Percentiles rank a stretch among this genome's conserved stretches.
Conservation (phyloP, 1,139 yeast genomes). For the Debaryomyces coudertii region DNA sequence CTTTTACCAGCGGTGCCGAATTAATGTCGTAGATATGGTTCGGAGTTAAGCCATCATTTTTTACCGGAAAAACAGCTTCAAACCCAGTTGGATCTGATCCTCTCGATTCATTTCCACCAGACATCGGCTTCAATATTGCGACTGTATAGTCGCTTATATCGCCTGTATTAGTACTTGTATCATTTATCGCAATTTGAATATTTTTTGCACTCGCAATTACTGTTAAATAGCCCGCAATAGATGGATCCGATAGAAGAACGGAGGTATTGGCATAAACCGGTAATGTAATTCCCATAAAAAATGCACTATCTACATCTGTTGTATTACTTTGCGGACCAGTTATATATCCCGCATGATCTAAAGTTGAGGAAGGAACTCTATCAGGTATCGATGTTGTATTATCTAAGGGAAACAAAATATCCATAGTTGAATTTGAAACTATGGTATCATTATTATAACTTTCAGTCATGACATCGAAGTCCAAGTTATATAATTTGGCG, state of each 20-base stretch:
- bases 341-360: conserved; percentile 44
- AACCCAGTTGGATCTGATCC: conserved; percentile 30
- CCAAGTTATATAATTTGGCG: conserved; percentile 68
- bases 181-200: conserved; percentile 53
- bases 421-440: conserved; percentile 34
- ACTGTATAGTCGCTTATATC: conserved; percentile 33
- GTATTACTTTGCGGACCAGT: conserved; percentile 61
- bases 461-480: conserved; percentile 39
- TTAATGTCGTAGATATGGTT: conserved; percentile 33
- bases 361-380: conserved; percentile 18
- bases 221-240: conserved; percentile 72
- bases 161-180: conserved; percentile 29
- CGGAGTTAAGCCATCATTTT: conserved; percentile 19
- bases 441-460: conserved; percentile 33
- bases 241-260: conserved; percentile 59
- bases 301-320: conserved; percentile 31
- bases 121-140: conserved; percentile 38
- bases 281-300: conserved; percentile 61
- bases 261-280: conserved; percentile 78
- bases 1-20: conserved; percentile 38
- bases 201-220: conserved; percentile 63
- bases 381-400: conserved; percentile 49
- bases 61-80: conserved; percentile 39
- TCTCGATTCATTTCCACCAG: conserved; percentile 17
- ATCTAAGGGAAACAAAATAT: conserved; percentile 56